Percentiles rank a stretch among this genome's conserved stretches.
Evolutionary conservation across 2,329 filamentous ascomycete genomes (phyloP).

Genomic region (Trichoderma pleuroti): DNA sequence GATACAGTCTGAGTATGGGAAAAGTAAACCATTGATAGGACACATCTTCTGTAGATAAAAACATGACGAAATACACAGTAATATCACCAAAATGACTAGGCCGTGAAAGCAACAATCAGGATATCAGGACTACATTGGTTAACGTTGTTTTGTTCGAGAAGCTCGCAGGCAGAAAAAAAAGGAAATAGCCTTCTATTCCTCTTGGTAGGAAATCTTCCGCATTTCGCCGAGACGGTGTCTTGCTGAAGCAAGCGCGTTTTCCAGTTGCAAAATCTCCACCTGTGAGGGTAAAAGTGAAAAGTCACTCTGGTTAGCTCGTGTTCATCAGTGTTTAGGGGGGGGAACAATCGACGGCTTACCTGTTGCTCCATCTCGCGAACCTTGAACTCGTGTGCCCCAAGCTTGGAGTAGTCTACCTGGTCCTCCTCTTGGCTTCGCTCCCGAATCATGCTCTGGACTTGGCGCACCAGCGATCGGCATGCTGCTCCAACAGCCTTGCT

Average conservation of each 20-base stretch:
- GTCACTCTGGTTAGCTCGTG: background rate
- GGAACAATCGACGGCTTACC: constrained; percentile 51
- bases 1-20: background rate
- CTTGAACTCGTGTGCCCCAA: constrained; percentile 96
- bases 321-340: background rate
- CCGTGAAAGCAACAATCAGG: background rate
- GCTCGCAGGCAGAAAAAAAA: background rate
- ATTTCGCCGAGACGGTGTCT: constrained; percentile 88
- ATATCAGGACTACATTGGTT: background rate
- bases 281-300: constrained; percentile 35
- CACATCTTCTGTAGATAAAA: background rate
- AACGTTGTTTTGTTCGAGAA: background rate
- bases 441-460: constrained; percentile 92
- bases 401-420: constrained; percentile 78
- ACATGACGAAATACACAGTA: background rate
- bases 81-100: background rate
- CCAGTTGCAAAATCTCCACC: constrained; percentile 96
- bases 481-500: constrained; percentile 90
- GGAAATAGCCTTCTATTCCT: constrained; percentile 49
- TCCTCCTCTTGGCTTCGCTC: constrained; percentile 81
- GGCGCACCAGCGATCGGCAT: constrained; percentile 81
- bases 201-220: constrained; percentile 93
- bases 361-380: constrained; percentile 99
- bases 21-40: background rate
- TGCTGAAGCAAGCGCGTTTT: constrained; percentile 78